A percentile compares a stretch with the other conserved stretches of the same genome.
These are phyloP conservation scores for Aspergillus pseudoglaucus DNA, from an alignment of 2,329 filamentous ascomycete genomes.

Conservation along the genomic window DNA sequence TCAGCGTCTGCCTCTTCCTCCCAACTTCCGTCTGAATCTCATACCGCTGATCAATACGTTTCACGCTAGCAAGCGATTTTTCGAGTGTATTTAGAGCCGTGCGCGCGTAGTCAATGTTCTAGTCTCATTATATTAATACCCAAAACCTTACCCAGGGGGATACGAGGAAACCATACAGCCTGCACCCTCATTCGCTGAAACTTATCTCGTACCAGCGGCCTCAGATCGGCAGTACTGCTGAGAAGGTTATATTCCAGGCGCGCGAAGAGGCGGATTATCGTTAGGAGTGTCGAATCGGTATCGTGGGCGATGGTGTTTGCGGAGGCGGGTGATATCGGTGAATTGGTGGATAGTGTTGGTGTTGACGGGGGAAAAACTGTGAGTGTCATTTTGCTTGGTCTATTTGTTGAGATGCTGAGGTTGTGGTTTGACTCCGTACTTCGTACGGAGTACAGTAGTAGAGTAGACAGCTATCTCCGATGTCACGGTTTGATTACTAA, in stretches of 20 bases:
- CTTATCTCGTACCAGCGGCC: slow-evolving; percentile 32
- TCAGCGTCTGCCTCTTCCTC: slow-evolving; percentile 31
- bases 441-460: no score
- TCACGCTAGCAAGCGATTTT: slow-evolving; percentile 33
- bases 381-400: slow-evolving; percentile 13
- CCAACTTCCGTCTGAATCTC: slow-evolving; percentile 35
- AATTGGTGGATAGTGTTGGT: neutral
- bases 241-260: slow-evolving; percentile 40
- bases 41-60: slow-evolving; percentile 32
- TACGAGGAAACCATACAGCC: slow-evolving; percentile 25
- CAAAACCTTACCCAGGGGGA: neutral
- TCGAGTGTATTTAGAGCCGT: slow-evolving; percentile 37
- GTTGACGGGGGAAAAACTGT: slow-evolving; percentile 8
- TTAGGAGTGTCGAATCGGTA: slow-evolving; percentile 30
- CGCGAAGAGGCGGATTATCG: slow-evolving; percentile 36
- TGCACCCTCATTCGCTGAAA: slow-evolving; percentile 38
- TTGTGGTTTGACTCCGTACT: no score
- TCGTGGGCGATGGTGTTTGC: slow-evolving; percentile 7
- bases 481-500: no score
- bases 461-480: no score
- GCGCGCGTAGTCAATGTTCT: slow-evolving; percentile 43
- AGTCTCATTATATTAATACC: neutral
- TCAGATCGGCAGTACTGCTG: slow-evolving; percentile 31
- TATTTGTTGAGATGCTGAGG: neutral
- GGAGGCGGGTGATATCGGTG: slow-evolving; percentile 13